These are phyloP conservation scores for Sordaria brevicollis DNA, from an alignment of 495 filamentous ascomycete species.

Conservation along the genomic window DNA sequence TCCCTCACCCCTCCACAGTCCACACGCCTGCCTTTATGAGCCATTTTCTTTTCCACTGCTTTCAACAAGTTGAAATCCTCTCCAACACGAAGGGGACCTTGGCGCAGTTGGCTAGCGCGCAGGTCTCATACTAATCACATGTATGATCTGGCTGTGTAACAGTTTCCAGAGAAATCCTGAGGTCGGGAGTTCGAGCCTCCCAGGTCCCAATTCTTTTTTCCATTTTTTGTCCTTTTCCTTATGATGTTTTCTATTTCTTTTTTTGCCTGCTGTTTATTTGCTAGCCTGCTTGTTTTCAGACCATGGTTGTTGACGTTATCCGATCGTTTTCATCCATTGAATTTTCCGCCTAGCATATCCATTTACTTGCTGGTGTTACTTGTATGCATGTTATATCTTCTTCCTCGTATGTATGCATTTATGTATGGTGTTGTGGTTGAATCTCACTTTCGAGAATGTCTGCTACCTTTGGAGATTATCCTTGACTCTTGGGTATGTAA, in stretches of 20 bases:
- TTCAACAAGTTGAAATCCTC: background rate
- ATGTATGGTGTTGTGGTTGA: too few species aligned
- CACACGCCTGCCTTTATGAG: background rate
- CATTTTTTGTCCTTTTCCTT: background rate
- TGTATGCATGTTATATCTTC: too few species aligned
- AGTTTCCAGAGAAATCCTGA: background rate
- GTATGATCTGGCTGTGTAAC: background rate
- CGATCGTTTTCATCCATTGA: too few species aligned
- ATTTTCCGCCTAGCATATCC: too few species aligned
- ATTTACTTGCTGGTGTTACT: too few species aligned
- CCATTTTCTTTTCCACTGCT: background rate
- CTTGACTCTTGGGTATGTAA: too few species aligned
- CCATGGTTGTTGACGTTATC: too few species aligned
- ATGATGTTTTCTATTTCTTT: background rate
- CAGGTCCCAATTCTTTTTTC: background rate
- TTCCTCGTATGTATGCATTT: too few species aligned
- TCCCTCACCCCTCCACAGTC: background rate
- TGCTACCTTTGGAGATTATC: too few species aligned
- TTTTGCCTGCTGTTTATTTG: background rate
- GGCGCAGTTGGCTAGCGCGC: background rate
- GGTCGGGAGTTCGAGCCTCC: background rate
- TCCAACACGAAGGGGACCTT: background rate
- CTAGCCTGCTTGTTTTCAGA: too few species aligned
- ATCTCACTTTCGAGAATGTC: too few species aligned
- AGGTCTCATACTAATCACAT: background rate